Percentiles rank a stretch among this genome's conserved stretches.
phyloP scores from a whole-genome alignment of 345 rosid species.

The Eutrema yunnanense region DNA sequence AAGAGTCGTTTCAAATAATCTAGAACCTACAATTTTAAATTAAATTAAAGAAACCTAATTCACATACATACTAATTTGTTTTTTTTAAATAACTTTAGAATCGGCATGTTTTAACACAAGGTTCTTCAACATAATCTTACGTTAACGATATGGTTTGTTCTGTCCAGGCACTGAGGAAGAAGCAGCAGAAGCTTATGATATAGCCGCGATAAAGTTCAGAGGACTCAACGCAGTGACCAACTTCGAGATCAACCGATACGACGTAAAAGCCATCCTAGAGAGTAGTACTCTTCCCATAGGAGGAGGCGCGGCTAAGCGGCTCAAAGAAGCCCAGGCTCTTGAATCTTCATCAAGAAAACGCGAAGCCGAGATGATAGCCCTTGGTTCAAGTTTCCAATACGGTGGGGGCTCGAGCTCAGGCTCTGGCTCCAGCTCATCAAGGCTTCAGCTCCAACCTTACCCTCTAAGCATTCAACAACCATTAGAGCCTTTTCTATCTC shows the following conservation, averaged over 20 bases:
- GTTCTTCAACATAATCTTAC: neutral
- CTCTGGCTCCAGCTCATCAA: constrained; percentile 44
- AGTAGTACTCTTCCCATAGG: constrained; percentile 92
- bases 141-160: neutral
- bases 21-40: neutral
- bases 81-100: neutral
- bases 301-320: constrained; percentile 91
- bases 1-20: neutral
- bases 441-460: constrained; percentile 56
- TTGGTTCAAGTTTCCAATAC: constrained; percentile 53
- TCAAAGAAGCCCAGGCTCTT: constrained; percentile 93
- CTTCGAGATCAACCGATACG: constrained; percentile 95
- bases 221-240: constrained; percentile 94
- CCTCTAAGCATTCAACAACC: constrained; percentile 63
- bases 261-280: constrained; percentile 91
- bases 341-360: constrained; percentile 82
- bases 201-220: constrained; percentile 92
- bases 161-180: constrained; percentile 89
- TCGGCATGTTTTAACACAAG: neutral
- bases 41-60: neutral
- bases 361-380: constrained; percentile 78
- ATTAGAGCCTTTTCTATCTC: constrained; percentile 54
- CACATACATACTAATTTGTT: neutral
- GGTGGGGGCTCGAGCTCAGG: constrained; percentile 45
- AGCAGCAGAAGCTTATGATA: constrained; percentile 98